Percentiles rank a stretch among this genome's conserved stretches.
Evolutionary conservation across 2,329 filamentous ascomycete genomes (phyloP).

Genomic region (Diaporthe vaccinii): DNA sequence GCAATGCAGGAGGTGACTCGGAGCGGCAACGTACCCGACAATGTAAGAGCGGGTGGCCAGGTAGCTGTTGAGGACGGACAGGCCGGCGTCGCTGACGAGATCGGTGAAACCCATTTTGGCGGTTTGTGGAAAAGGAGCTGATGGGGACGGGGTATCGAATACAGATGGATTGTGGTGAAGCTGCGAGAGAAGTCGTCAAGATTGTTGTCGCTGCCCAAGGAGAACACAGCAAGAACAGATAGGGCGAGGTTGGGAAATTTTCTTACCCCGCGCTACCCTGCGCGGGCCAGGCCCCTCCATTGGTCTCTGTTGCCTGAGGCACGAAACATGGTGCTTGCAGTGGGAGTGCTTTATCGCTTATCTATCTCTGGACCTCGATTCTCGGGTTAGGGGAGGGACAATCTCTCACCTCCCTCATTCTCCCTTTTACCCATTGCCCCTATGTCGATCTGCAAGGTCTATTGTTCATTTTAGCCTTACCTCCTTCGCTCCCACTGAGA

Average conservation of each 20-base stretch:
- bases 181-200: slow-evolving; percentile 23
- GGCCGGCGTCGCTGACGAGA: slow-evolving; percentile 48
- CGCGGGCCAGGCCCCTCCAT: slow-evolving; percentile 9
- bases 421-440: not conserved
- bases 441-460: not conserved
- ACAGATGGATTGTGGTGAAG: slow-evolving; percentile 3
- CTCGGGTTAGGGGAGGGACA: not conserved
- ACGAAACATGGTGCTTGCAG: not conserved
- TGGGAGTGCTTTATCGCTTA: slow-evolving; percentile 11
- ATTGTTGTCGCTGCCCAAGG: slow-evolving; percentile 39
- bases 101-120: slow-evolving; percentile 48
- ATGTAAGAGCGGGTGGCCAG: slow-evolving; percentile 80
- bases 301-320: slow-evolving; percentile 34
- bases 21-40: slow-evolving; percentile 73
- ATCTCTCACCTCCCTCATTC: not conserved
- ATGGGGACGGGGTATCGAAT: slow-evolving; percentile 1
- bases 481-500: not conserved
- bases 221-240: not conserved
- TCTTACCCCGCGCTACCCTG: slow-evolving; percentile 40
- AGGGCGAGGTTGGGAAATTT: slow-evolving; percentile 39
- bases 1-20: not conserved
- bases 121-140: slow-evolving; percentile 9
- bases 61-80: slow-evolving; percentile 72
- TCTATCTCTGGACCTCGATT: not conserved
- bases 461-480: slow-evolving; percentile 4